Percentiles rank a stretch among this genome's conserved stretches.
These are phyloP conservation scores for Mycena maculata DNA, from an alignment of 768 basidiomycete genomes.

Conservation along the genomic window DNA sequence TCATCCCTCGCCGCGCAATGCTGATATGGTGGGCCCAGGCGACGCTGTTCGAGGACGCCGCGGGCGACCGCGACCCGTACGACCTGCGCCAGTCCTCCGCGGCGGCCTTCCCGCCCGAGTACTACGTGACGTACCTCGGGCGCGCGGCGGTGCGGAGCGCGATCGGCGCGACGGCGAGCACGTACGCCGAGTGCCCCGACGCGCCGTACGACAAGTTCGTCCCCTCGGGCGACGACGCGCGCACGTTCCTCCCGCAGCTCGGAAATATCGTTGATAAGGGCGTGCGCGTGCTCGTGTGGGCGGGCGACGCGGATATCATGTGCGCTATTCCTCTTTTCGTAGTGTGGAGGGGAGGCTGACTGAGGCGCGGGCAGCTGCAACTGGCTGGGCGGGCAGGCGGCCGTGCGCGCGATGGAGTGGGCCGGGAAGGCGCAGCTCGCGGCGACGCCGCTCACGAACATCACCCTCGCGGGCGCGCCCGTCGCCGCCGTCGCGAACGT, in stretches of 20 bases:
- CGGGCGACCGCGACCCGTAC: conserved; percentile 63
- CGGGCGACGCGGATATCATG: conserved; percentile 64
- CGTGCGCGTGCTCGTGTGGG: conserved; percentile 59
- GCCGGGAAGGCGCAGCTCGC: conserved; percentile 53
- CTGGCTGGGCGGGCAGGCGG: conserved; percentile 58
- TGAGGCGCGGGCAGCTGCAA: conserved; percentile 62
- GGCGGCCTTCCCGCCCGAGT: conserved; percentile 66
- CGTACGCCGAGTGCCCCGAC: conserved; percentile 62
- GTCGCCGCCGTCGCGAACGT: conserved; percentile 73
- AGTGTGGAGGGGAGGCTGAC: too few species aligned
- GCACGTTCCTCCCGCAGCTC: conserved; percentile 62
- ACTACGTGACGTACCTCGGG: conserved; percentile 60
- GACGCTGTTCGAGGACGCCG: conserved; percentile 56
- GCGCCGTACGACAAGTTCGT: conserved; percentile 56
- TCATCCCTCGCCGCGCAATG: not conserved
- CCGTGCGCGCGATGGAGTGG: conserved; percentile 58
- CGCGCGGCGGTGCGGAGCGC: conserved; percentile 46
- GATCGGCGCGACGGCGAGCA: conserved; percentile 62
- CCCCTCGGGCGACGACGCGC: conserved; percentile 71
- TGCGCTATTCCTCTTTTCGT: too few species aligned
- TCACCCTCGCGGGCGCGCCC: conserved; percentile 63
- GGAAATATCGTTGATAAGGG: conserved; percentile 56
- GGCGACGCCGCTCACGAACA: conserved; percentile 57
- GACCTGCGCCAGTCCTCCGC: conserved; percentile 69
- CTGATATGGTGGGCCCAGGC: not conserved